Evolutionary conservation across 2,329 filamentous ascomycete genomes (phyloP).

Genomic region (Teratosphaeria viscida): DNA sequence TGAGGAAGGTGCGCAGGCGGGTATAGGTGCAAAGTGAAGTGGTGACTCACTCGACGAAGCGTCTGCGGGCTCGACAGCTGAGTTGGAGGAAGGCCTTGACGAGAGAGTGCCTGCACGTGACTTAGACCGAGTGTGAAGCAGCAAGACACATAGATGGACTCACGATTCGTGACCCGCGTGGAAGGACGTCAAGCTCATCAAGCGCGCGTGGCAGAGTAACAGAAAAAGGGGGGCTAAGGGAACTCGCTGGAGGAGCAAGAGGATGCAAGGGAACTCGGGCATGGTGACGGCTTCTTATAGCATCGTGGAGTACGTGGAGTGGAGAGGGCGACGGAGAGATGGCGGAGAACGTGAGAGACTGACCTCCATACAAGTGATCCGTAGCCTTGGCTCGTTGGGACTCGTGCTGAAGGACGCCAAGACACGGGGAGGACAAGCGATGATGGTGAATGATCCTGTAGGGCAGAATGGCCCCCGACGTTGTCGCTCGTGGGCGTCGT

Average conservation of each 20-base stretch:
- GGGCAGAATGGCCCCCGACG: neutral
- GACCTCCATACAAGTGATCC: neutral
- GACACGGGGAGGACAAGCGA: neutral
- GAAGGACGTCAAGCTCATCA: slow-evolving; percentile 13
- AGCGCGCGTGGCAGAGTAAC: neutral
- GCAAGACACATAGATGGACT: neutral
- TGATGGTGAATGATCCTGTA: neutral
- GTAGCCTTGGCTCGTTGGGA: neutral
- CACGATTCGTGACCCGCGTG: slow-evolving; percentile 15
- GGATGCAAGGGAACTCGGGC: neutral
- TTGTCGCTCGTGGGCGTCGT: neutral
- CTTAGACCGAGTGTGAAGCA: neutral
- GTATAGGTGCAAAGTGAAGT: slow-evolving; percentile 1
- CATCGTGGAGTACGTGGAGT: too few relatives aligned
- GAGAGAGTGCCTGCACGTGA: slow-evolving; percentile 10
- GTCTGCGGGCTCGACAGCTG: slow-evolving; percentile 5
- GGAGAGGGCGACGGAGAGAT: neutral
- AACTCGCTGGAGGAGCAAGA: neutral
- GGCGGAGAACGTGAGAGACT: neutral
- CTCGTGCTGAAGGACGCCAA: neutral
- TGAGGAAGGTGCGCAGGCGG: neutral
- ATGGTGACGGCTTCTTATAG: slow-evolving; percentile 1
- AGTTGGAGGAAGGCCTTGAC: slow-evolving; percentile 15
- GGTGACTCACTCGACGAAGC: neutral
- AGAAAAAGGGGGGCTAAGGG: neutral